A percentile compares a stretch with the other conserved stretches of the same genome.
Evolutionary conservation across 257 asterid genomes (phyloP).

Genomic region (Parsonsia alboflavescens): DNA sequence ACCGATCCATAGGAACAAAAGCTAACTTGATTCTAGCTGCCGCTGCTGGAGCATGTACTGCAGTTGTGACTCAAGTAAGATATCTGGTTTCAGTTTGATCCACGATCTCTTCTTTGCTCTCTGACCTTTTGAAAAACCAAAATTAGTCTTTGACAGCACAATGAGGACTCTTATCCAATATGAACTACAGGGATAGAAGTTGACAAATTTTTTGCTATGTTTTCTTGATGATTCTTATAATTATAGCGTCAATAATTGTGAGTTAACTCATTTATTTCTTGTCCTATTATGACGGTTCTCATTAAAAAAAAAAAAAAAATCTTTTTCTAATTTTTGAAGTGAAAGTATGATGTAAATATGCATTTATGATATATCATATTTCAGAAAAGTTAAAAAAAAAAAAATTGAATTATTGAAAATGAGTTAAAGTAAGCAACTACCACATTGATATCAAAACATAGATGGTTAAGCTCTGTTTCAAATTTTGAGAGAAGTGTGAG

Average conservation of each 20-base stretch:
- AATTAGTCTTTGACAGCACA: background rate
- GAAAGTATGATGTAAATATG: too few relatives aligned
- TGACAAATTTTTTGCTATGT: too few relatives aligned
- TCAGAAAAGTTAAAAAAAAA: background rate
- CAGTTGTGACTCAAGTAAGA: constrained; percentile 37
- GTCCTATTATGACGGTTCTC: background rate
- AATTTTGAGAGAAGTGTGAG: background rate
- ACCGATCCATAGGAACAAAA: constrained; percentile 40
- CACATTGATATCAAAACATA: background rate
- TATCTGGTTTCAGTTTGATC: background rate
- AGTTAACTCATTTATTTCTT: background rate
- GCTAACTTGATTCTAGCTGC: constrained; percentile 44
- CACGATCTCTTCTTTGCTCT: background rate
- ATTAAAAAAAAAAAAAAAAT: background rate
- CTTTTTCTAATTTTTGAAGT: background rate
- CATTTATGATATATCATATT: background rate
- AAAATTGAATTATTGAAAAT: background rate
- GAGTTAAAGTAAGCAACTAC: background rate
- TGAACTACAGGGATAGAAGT: background rate
- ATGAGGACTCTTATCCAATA: background rate
- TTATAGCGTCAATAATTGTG: background rate
- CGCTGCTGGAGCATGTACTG: constrained; percentile 47
- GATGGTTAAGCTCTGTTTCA: background rate
- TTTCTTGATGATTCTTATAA: too few relatives aligned
- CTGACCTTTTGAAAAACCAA: background rate